A percentile compares a stretch with the other conserved stretches of the same genome.
These are phyloP conservation scores for Phlegmacium glaucopus DNA, from an alignment of 768 basidiomycete species.

Conservation along the genomic window DNA sequence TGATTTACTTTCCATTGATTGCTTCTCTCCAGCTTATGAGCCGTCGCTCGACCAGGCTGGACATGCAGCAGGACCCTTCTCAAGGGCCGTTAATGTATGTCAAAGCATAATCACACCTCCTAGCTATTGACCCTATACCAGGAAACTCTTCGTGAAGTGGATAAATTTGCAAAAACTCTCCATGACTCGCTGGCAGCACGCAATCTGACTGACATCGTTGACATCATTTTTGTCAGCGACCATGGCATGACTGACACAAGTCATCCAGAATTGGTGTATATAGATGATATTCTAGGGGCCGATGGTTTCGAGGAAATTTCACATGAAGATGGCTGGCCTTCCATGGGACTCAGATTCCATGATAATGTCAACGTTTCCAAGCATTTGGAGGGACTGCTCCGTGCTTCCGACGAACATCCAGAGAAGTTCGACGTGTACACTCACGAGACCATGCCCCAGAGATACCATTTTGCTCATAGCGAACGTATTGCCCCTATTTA, in stretches of 20 bases:
- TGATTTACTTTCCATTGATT: neutral
- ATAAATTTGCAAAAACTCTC: slow-evolving; percentile 70
- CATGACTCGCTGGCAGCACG: slow-evolving; percentile 60
- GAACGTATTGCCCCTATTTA: slow-evolving; percentile 88
- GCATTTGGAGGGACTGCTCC: slow-evolving; percentile 51
- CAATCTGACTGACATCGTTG: slow-evolving; percentile 79
- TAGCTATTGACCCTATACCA: slow-evolving; percentile 22
- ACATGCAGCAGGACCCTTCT: slow-evolving; percentile 67
- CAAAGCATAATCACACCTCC: neutral
- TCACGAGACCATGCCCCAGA: slow-evolving; percentile 74
- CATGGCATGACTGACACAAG: slow-evolving; percentile 94
- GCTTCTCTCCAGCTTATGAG: slow-evolving; percentile 58
- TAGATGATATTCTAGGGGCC: slow-evolving; percentile 77
- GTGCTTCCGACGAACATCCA: slow-evolving; percentile 47
- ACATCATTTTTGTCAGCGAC: slow-evolving; percentile 87
- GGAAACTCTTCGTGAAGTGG: slow-evolving; percentile 65
- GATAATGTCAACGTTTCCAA: slow-evolving; percentile 51
- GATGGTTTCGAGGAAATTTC: slow-evolving; percentile 58
- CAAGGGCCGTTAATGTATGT: slow-evolving; percentile 66
- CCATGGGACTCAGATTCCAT: slow-evolving; percentile 79
- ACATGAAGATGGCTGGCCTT: slow-evolving; percentile 88
- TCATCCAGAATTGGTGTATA: slow-evolving; percentile 66
- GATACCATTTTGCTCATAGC: slow-evolving; percentile 72
- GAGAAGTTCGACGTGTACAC: slow-evolving; percentile 81
- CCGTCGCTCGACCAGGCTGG: slow-evolving; percentile 87